Conservation (phyloP, 2,329 filamentous ascomycete species). For the Botrytis fragariae region DNA sequence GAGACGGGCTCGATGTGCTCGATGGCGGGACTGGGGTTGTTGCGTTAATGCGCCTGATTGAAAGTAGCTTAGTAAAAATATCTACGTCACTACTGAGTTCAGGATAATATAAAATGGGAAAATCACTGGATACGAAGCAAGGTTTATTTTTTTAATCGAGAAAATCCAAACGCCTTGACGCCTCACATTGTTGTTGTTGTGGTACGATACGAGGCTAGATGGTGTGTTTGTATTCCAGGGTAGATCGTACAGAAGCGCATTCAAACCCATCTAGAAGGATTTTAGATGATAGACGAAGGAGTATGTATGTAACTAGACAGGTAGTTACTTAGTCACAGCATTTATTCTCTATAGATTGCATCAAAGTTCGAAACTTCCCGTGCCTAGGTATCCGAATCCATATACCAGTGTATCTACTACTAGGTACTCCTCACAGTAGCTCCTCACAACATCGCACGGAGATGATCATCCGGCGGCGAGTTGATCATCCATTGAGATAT, state of each 20-base stretch:
- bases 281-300: background rate
- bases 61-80: background rate
- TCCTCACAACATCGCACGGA: background rate
- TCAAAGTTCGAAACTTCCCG: background rate
- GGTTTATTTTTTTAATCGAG: background rate
- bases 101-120: background rate
- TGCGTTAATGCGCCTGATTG: constrained; percentile 4
- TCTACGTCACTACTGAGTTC: constrained; percentile 6
- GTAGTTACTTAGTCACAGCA: background rate
- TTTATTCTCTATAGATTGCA: background rate
- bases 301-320: too few relatives aligned
- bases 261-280: background rate
- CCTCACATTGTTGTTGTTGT: background rate
- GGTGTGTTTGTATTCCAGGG: background rate
- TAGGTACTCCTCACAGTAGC: background rate
- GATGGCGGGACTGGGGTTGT: background rate
- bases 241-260: background rate
- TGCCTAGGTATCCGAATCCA: background rate
- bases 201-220: background rate
- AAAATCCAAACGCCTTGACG: background rate
- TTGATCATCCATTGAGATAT: background rate
- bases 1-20: background rate
- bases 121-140: background rate
- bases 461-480: background rate
- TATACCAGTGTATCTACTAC: too few relatives aligned